These are phyloP conservation scores for Epichloe glyceriae DNA, from an alignment of 2,329 filamentous ascomycete genomes.

Conservation along the genomic window DNA sequence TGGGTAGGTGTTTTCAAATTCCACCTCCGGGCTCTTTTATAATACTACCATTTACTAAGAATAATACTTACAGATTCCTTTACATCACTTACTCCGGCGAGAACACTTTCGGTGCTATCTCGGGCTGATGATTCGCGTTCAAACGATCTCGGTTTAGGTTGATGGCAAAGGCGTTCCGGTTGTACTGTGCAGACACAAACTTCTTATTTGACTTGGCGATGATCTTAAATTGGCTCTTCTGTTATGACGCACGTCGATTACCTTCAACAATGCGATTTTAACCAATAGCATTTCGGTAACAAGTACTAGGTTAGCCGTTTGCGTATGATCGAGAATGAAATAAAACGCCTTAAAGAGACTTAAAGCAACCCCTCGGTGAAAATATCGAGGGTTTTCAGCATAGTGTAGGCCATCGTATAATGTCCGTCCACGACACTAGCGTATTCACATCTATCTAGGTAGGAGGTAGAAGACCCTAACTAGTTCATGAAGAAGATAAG, in stretches of 20 bases:
- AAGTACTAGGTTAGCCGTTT: conserved; percentile 1
- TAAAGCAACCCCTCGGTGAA: not conserved
- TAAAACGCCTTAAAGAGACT: not conserved
- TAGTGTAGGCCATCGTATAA: not conserved
- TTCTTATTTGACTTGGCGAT: conserved; percentile 6
- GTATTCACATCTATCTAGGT: too few species aligned
- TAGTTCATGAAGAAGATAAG: too few species aligned
- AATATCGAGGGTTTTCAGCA: not conserved
- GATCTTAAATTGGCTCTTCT: not conserved
- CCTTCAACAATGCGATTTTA: not conserved
- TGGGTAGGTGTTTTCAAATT: conserved; percentile 32
- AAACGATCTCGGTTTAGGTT: not conserved
- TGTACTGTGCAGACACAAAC: conserved; percentile 16
- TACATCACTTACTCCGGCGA: conserved; percentile 99
- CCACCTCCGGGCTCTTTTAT: not conserved
- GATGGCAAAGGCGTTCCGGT: conserved; percentile 20
- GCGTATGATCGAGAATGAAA: not conserved
- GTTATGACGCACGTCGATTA: conserved; percentile 8
- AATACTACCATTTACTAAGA: conserved; percentile 6
- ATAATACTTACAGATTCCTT: conserved; percentile 52
- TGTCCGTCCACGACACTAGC: not conserved
- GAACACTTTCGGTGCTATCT: conserved; percentile 74
- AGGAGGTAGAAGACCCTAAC: too few species aligned
- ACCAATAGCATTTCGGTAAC: not conserved
- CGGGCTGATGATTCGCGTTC: not conserved